Base-by-base conservation (phyloP, 805 yeast genomes). In the Kodamaea neixiangensis region DNA sequence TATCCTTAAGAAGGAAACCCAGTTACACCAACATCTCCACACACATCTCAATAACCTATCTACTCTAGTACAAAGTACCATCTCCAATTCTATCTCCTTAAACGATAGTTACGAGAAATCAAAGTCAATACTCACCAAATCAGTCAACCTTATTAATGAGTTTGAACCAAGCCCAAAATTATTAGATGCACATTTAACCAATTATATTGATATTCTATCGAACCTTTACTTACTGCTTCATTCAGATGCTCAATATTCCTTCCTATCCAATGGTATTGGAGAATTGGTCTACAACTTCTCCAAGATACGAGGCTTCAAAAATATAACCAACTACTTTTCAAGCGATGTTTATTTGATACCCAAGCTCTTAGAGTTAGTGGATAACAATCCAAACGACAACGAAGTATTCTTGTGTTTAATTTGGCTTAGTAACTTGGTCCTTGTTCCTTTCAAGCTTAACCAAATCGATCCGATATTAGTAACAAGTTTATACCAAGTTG, bases 391-490 rank as follows among this genome's bases (percentile, higher is more conserved):
- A 6, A 51, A 57, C 55, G 70, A 63, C 22, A 57, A 57, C 49
- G 72, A 69, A 47, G 48, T 53, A 1, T 71, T 68, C 51, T 44
- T 85, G 9, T 61, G 83, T 39, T 65, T 90, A 7, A 69, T 87
- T 2, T 92, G 97, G 96, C 73, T 89, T 7, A 77, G 86, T 0
- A 81, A 85, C 7, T 68, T 91, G 18, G 77, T 83, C 0, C 68
- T 87, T n/a, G 81, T 85, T 0, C 97, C 98, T 0, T 91, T 92
- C 60, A 76, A 80, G 1, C 68, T 92, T 20, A 66, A 64, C 1
- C 54, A 67, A 0, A 65, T 85, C 13, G 54, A 62, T 2, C 51
- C 61, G 0, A 50, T 65, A 0, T 63, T 79, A 5, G 59, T 78
- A 3, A 54, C 58, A 1, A 48, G 62, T 2, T 58, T 85, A 1